Conservation (phyloP, 805 yeast genomes). For the Maudiozyma turicensis region DNA sequence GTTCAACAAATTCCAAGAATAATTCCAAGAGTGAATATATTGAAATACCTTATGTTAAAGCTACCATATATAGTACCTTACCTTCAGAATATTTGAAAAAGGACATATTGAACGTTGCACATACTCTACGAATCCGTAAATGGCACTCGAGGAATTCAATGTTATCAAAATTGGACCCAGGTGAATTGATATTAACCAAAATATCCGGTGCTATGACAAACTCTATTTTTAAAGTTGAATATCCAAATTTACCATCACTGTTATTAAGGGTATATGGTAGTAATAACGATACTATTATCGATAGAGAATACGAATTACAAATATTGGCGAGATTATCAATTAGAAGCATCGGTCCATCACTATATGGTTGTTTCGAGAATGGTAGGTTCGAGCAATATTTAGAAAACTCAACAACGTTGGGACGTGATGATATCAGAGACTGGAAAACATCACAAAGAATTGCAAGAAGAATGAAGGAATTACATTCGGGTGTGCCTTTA, state of each 20-base stretch:
- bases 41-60: conserved; percentile 42
- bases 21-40: conserved; percentile 13
- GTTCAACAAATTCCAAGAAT: conserved; percentile 1
- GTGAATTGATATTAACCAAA: conserved; percentile 45
- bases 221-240: conserved; percentile 69
- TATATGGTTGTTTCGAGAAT: conserved; percentile 81
- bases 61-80: conserved; percentile 59
- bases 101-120: conserved; percentile 59
- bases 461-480: conserved; percentile 93
- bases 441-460: conserved; percentile 71
- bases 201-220: conserved; percentile 93
- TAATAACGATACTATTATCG: conserved; percentile 76
- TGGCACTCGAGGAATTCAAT: conserved; percentile 52
- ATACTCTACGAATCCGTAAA: conserved; percentile 56
- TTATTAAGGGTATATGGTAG: conserved; percentile 82
- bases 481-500: conserved; percentile 71
- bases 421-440: conserved; percentile 62
- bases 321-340: conserved; percentile 63
- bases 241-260: conserved; percentile 51
- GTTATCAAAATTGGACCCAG: conserved; percentile 28
- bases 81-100: conserved; percentile 81
- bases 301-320: conserved; percentile 69
- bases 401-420: conserved; percentile 70
- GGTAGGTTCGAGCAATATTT: conserved; percentile 93
- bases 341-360: conserved; percentile 76